Percentiles rank a stretch among this genome's conserved stretches.
Conservation (phyloP, 257 asterid genomes). For the Solanum verrucosum region DNA sequence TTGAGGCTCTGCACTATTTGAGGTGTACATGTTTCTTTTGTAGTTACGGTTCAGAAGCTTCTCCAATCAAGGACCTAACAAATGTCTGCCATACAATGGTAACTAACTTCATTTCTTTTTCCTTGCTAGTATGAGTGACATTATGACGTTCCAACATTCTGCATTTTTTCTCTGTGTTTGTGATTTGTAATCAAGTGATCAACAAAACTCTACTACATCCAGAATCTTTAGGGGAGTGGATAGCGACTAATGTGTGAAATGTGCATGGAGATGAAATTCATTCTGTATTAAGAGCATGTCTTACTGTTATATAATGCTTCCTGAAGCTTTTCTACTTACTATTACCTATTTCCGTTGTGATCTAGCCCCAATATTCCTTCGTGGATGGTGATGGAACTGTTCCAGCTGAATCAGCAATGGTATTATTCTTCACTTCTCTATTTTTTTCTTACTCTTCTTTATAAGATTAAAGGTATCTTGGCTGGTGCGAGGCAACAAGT, state of each 20-base stretch:
- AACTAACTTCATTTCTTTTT: constrained; percentile 10
- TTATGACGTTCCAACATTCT: background rate
- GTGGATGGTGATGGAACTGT: constrained; percentile 96
- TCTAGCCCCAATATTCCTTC: constrained; percentile 67
- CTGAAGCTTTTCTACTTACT: background rate
- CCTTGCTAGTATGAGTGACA: background rate
- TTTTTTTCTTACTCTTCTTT: background rate
- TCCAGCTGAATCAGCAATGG: constrained; percentile 86
- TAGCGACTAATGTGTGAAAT: background rate
- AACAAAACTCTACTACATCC: background rate
- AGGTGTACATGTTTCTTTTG: constrained; percentile 7
- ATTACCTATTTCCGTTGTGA: background rate
- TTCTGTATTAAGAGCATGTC: background rate
- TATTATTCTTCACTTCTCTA: background rate
- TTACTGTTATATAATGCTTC: background rate
- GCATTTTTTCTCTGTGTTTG: background rate
- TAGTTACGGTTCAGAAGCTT: constrained; percentile 83
- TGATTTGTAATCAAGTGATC: background rate
- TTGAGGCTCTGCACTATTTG: background rate
- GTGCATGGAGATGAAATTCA: background rate
- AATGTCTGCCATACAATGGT: constrained; percentile 73
- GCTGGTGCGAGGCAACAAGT: background rate
- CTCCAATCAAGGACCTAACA: constrained; percentile 56
- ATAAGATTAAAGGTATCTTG: background rate
- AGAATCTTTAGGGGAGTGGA: background rate